Base-by-base conservation (phyloP, 257 asterid genomes). In the Nemophila menziesii region DNA sequence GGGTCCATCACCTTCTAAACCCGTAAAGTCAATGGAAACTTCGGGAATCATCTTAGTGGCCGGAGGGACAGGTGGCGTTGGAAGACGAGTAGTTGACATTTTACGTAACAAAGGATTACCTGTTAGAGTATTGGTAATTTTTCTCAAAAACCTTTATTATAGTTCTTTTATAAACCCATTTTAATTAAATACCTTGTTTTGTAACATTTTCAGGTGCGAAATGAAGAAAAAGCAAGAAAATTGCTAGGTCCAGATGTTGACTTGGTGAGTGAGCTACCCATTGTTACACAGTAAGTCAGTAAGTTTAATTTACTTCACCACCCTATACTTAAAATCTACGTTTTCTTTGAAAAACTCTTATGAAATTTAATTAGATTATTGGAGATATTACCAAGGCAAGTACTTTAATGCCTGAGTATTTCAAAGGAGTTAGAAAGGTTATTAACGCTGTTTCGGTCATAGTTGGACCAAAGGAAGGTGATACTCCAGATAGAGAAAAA, bases 401-500 rank as follows among this genome's bases (percentile, higher is more conserved):
- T 73, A 78, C 93, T 49, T 61, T 89, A 71, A 11, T 65, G 48
- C 95, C 93, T 3, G 92, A 74, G 72, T 66, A 72, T 45, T 89
- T 89, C 51, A 78, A 74, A 76, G 95, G 98, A 60, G 92, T 89
- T 18, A 78, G 64, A 48, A 62, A 37, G 66, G 94, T 84, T 48
- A 70, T 89, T 27, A 89, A 84, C 67, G 84, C 92, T 22, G 90
- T 60, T 65, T 89, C 98, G 22, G 95, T 71, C 65, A 89, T 89
- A 54, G 95, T 84, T 64, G 95, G 98, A 42, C 98, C 98, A 56
- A 89, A 84, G 75, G 98, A 89, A 72, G 98, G 98, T 45, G 98
- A 89, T 72, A 89, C 98, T 49, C 93, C 94, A 23, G 95, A 89
- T 48, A 76, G 95, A 72, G 93, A 77, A 51, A 89, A 89, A 62